Evolutionary conservation across 345 rosid species (phyloP), one percentile per base, ranked within the genome.

Genomic region (Kernera saxatilis): DNA sequence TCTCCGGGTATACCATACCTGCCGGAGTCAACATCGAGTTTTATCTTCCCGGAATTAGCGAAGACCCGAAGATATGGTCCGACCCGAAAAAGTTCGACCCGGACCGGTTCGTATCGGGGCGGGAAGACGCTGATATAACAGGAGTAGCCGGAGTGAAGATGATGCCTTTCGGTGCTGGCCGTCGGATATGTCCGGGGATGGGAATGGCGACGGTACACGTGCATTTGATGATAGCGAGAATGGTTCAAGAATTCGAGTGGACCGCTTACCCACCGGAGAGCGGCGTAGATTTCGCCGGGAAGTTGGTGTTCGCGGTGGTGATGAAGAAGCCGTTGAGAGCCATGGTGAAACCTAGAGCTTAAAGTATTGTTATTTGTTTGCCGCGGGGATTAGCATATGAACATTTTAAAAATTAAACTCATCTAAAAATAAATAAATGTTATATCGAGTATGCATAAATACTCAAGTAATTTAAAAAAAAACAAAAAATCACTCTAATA

Each of bases 221-320:
- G 33, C 77, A 80, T 60, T 55, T 92, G 41, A 85, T 86, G 88
- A 50, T 87, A 5, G 92, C 94, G 0, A 82, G 92, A 71, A 84
- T 89, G 98, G 91, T 92, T 45, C 98, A 87, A 17, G 96, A 89
- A 50, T 92, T 89, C 53, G 89, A 89, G 76, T 92, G 98, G 96
- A 73, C 49, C 12, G 82, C 82, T 0, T 71, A 73, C 64, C 89
- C 89, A 30, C 60, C 77, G 0, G 56, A 70, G 3, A 30, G 17
- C 9, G 70, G 81, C 19, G 14, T 92, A 4, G 92, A 89, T 80
- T 86, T 88, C 36, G 48, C 82, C 7, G 91, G 87, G 3, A 88
- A 84, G 14, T 59, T 86, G 63, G 96, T 83, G 78, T 93, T 88
- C 23, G 84, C 98, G 18, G 96, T 88, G 15, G 90, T 90, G 19